Percentiles rank a stretch among this genome's conserved stretches.
Evolutionary conservation across 192 early-diverging fungal genomes (phyloP).

Genomic region (Coemansia sp.): DNA sequence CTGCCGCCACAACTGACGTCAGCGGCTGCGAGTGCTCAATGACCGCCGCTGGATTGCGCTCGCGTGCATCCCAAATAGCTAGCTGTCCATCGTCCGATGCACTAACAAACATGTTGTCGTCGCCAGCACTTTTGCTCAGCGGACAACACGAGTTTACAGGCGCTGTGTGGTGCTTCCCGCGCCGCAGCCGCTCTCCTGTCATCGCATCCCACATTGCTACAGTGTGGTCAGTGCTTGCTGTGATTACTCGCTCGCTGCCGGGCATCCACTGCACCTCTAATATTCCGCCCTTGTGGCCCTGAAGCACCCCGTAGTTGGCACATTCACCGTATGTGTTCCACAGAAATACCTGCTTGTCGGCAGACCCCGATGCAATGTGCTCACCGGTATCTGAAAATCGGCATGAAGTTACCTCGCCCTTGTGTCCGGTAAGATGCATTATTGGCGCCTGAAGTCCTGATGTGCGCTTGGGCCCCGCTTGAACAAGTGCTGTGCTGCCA

Average conservation of each 20-base stretch:
- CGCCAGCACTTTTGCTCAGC: slow-evolving; percentile 59
- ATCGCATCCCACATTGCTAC: slow-evolving; percentile 80
- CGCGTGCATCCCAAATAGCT: slow-evolving; percentile 72
- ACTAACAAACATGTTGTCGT: slow-evolving; percentile 72
- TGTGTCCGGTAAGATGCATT: slow-evolving; percentile 82
- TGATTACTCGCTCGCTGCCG: slow-evolving; percentile 75
- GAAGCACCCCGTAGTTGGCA: slow-evolving; percentile 81
- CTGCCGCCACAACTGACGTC: slow-evolving; percentile 74
- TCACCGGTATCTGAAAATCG: slow-evolving; percentile 85
- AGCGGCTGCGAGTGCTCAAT: slow-evolving; percentile 68
- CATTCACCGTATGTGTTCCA: slow-evolving; percentile 95
- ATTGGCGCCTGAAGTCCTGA: slow-evolving; percentile 81
- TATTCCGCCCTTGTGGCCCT: slow-evolving; percentile 83
- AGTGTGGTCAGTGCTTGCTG: slow-evolving; percentile 80
- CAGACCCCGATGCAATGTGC: slow-evolving; percentile 77
- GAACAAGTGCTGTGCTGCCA: slow-evolving; percentile 20
- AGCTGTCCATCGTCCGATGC: slow-evolving; percentile 84
- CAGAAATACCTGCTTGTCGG: slow-evolving; percentile 82
- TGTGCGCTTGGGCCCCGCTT: slow-evolving; percentile 57
- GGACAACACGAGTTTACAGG: slow-evolving; percentile 82
- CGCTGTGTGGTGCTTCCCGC: slow-evolving; percentile 74
- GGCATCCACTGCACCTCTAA: slow-evolving; percentile 91
- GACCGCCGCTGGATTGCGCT: slow-evolving; percentile 60
- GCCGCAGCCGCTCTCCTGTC: slow-evolving; percentile 80
- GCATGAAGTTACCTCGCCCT: slow-evolving; percentile 77